A percentile compares a stretch with the other conserved stretches of the same genome.
Evolutionary conservation across 2,329 filamentous ascomycete species (phyloP).

Genomic region (Colletotrichum australisinense): DNA sequence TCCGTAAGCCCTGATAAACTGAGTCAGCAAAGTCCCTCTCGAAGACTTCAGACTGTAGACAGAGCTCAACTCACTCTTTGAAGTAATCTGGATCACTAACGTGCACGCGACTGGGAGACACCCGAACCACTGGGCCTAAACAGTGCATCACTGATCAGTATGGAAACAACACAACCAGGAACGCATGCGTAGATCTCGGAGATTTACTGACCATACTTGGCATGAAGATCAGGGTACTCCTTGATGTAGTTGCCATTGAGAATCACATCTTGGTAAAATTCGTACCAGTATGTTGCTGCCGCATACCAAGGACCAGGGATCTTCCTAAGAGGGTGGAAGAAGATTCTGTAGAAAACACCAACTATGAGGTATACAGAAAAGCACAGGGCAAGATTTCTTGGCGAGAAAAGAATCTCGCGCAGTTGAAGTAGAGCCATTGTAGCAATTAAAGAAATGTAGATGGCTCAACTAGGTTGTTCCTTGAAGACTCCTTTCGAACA

Average conservation of each 20-base stretch:
- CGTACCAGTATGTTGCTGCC: conserved; percentile 37
- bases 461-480: background rate
- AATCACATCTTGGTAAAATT: conserved; percentile 39
- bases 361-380: background rate
- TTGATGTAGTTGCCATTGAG: conserved; percentile 20
- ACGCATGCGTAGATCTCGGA: background rate
- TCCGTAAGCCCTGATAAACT: background rate
- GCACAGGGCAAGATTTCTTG: background rate
- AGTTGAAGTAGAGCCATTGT: background rate
- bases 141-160: background rate
- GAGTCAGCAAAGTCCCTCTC: no score
- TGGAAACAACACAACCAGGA: background rate
- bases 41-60: no score
- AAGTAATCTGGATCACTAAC: background rate
- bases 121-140: background rate
- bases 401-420: background rate
- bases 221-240: conserved; percentile 17
- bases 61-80: background rate
- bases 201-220: background rate
- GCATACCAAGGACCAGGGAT: background rate
- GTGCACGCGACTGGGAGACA: background rate
- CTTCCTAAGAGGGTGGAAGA: background rate
- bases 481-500: no score
- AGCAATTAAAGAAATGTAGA: background rate
- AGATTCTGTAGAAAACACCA: background rate